phyloP scores from a whole-genome alignment of 2,329 filamentous ascomycete genomes.

The Curvularia sp. region DNA sequence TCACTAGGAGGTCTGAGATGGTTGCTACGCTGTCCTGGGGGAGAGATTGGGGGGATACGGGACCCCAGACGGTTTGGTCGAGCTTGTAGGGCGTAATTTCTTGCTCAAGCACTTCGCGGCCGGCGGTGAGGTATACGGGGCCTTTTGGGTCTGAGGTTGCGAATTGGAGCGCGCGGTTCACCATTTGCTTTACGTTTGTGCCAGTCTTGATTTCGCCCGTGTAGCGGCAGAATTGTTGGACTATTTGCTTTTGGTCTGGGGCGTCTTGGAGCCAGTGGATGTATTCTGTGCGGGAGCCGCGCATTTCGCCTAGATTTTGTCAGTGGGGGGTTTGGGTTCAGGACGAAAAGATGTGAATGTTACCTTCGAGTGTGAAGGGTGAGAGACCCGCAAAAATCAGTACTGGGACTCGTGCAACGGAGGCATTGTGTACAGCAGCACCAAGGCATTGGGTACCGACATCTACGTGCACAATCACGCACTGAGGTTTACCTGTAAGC shows the following conservation, averaged over 20 bases:
- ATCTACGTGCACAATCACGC: constrained; percentile 81
- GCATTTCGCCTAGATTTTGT: constrained; percentile 64
- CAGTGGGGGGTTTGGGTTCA: neutral
- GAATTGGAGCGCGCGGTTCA: constrained; percentile 83
- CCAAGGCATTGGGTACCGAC: constrained; percentile 81
- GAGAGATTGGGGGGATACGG: constrained; percentile 72
- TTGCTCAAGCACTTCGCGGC: constrained; percentile 82
- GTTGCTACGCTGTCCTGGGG: constrained; percentile 58
- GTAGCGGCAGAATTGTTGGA: constrained; percentile 86
- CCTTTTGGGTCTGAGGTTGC: constrained; percentile 78
- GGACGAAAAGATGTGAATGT: neutral
- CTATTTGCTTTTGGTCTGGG: constrained; percentile 79
- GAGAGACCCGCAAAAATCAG: constrained; percentile 80
- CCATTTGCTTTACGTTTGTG: constrained; percentile 82
- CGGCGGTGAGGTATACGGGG: constrained; percentile 79
- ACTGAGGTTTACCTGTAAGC: constrained; percentile 74
- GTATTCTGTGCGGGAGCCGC: constrained; percentile 76
- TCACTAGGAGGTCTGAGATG: constrained; percentile 68
- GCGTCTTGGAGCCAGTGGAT: constrained; percentile 89
- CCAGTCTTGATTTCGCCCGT: constrained; percentile 82
- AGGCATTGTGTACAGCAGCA: constrained; percentile 80
- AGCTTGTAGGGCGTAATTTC: constrained; percentile 69
- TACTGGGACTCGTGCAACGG: constrained; percentile 74
- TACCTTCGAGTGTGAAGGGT: constrained; percentile 73
- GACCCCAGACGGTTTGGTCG: constrained; percentile 72